Percentiles rank a stretch among this genome's conserved stretches.
phyloP scores from a whole-genome alignment of 768 basidiomycete species.

The Cystobasidium onofrii region DNA sequence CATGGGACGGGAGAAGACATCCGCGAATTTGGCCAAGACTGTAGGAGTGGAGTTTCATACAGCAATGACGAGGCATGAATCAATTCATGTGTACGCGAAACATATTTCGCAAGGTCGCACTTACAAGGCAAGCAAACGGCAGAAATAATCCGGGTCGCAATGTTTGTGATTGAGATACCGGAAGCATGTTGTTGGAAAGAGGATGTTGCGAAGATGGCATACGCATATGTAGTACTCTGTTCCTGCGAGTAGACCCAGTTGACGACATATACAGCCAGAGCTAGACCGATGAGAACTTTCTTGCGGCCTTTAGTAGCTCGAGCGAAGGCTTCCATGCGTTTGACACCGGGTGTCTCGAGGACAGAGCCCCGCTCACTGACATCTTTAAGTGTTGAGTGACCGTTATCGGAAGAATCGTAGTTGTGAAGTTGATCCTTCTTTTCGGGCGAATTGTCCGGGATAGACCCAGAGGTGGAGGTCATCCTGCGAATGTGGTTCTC shows the following conservation, averaged over 20 bases:
- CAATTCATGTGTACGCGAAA: background rate
- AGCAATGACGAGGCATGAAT: background rate
- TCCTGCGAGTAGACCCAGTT: constrained; percentile 14
- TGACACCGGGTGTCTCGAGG: constrained; percentile 30
- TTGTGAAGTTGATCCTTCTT: too few relatives aligned
- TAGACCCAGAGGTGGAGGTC: too few relatives aligned
- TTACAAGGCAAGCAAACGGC: constrained; percentile 39
- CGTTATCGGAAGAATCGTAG: too few relatives aligned
- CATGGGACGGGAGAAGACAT: constrained; percentile 42
- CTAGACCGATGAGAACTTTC: constrained; percentile 5
- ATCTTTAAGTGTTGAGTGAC: too few relatives aligned
- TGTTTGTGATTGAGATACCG: constrained; percentile 42
- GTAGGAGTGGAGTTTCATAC: background rate
- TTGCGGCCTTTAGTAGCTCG: constrained; percentile 16
- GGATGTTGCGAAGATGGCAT: constrained; percentile 43
- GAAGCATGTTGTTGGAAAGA: constrained; percentile 42
- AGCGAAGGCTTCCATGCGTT: constrained; percentile 32
- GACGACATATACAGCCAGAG: background rate
- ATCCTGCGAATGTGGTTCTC: too few relatives aligned
- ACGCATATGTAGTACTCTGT: constrained; percentile 15
- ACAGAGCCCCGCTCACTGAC: background rate
- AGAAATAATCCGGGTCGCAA: constrained; percentile 43
- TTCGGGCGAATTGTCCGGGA: too few relatives aligned
- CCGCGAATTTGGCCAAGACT: constrained; percentile 37
- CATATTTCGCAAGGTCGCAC: too few relatives aligned